Evolutionary conservation across 2,329 filamentous ascomycete genomes (phyloP), one percentile per base, ranked within the genome.

Genomic region (Juglanconis sp.): DNA sequence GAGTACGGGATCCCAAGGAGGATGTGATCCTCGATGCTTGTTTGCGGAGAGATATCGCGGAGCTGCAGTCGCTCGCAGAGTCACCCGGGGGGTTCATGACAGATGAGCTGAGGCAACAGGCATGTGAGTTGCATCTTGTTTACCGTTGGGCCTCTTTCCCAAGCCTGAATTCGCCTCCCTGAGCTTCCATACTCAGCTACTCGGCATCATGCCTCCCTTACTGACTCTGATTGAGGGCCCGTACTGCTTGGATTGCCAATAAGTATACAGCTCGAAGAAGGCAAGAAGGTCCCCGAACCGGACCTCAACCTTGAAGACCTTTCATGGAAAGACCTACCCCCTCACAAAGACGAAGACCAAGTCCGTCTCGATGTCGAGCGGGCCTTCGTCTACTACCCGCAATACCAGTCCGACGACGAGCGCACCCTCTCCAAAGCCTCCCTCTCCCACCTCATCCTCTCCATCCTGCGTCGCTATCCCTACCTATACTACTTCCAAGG

Each of bases 321-420:
- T 59, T 68, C 73, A 51, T 91, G 89, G 88, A 76, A 77, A 64
- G 70, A 79, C n/a, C 77, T 96, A 46, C 84, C 88, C 35, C 81
- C 75, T n/a, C 95, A 99, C 75, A 79, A 78, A 38, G 95, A 99
- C 69, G 95, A 99, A 73, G 87, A 90, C 53, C 95, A 99, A 76
- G 92, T 99, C 44, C 84, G 88, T 69, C 82, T 98, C 52, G 95
- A 99, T 72, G 95, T 99, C 59, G 87, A 97, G 74, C 85, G 95
- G 59, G 93, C 95, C n/a, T 99, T 99, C 75, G 89, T 98, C 63
- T 96, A 97, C 77, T 99, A 99, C 73, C 95, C 95, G 11, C 83
- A 85, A 64, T 85, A 88, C 73, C 81, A 87, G 70, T 85, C 88
- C 10, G 83, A 89, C 35, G 79, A 84, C 65, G 87, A 94, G 66